These are phyloP conservation scores for Hypoxylon sp. DNA, from an alignment of 2,329 filamentous ascomycete genomes.

Conservation along the genomic window DNA sequence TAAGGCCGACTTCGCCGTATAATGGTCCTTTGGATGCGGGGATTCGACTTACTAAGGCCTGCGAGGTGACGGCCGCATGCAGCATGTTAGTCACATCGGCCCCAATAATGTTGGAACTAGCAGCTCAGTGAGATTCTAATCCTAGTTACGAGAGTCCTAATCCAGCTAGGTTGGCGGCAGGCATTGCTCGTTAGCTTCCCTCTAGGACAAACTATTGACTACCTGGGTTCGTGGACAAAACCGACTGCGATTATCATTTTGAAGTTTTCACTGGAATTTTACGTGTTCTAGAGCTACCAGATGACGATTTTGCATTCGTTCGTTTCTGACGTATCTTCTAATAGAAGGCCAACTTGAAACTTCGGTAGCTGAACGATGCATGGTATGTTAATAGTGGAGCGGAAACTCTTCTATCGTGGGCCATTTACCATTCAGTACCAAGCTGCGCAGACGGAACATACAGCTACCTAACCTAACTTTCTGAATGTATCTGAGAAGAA, in stretches of 20 bases:
- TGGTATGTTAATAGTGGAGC: too few species aligned
- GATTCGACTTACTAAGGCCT: neutral
- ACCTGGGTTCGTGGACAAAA: neutral
- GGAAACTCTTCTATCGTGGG: too few species aligned
- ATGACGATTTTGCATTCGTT: too few species aligned
- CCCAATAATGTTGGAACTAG: neutral
- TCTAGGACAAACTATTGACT: neutral
- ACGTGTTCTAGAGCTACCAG: too few species aligned
- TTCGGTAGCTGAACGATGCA: too few species aligned
- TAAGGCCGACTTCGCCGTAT: conserved; percentile 20
- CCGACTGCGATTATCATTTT: neutral
- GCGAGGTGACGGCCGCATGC: conserved; percentile 8
- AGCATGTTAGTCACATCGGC: conserved; percentile 1
- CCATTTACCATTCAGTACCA: too few species aligned
- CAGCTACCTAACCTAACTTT: neutral
- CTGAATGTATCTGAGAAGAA: neutral
- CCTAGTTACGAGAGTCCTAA: neutral
- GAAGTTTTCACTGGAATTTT: too few species aligned
- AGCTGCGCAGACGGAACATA: neutral
- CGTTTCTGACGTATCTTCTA: too few species aligned
- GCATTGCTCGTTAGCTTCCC: neutral
- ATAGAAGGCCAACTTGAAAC: too few species aligned
- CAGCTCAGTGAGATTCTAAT: neutral
- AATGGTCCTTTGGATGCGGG: neutral
- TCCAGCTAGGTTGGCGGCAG: neutral